These are phyloP conservation scores for Trichoderma koningiopsis DNA, from an alignment of 2,329 filamentous ascomycete genomes.

Conservation along the genomic window DNA sequence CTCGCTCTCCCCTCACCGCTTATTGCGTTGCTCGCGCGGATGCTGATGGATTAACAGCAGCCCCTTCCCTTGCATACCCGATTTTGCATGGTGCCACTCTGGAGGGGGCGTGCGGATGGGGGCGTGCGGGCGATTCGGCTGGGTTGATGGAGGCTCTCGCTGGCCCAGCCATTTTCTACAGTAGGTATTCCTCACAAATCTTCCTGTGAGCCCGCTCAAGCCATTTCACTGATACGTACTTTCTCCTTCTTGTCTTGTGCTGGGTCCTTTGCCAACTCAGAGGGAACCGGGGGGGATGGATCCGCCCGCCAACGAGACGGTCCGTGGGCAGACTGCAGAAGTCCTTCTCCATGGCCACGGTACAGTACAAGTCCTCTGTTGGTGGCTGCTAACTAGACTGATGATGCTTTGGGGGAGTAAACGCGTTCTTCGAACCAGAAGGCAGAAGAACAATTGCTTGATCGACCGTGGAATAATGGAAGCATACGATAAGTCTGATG, in stretches of 20 bases:
- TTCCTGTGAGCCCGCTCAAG: conserved; percentile 14
- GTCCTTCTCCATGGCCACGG: conserved; percentile 13
- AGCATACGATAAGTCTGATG: neutral
- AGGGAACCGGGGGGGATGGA: neutral
- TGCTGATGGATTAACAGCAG: conserved; percentile 25
- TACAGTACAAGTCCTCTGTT: conserved; percentile 14
- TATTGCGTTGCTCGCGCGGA: conserved; percentile 24
- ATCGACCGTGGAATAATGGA: conserved; percentile 2
- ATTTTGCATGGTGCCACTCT: conserved; percentile 25
- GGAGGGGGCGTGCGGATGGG: conserved; percentile 9
- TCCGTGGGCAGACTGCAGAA: conserved; percentile 23
- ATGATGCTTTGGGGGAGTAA: neutral
- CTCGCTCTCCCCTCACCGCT: conserved; percentile 27
- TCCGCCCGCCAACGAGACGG: conserved; percentile 19
- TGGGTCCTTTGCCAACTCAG: conserved; percentile 26
- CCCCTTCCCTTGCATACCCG: conserved; percentile 29
- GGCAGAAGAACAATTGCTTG: neutral
- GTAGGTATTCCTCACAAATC: neutral
- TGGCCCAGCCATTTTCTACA: conserved; percentile 13
- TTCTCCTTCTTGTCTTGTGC: conserved; percentile 23
- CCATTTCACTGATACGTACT: neutral
- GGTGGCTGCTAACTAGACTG: neutral
- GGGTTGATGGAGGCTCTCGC: neutral
- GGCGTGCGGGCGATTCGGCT: conserved; percentile 18
- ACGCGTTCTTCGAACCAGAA: neutral